Evolutionary conservation across 2,329 filamentous ascomycete genomes (phyloP), one percentile per base, ranked within the genome.

Genomic region (Aspergillus tanneri): DNA sequence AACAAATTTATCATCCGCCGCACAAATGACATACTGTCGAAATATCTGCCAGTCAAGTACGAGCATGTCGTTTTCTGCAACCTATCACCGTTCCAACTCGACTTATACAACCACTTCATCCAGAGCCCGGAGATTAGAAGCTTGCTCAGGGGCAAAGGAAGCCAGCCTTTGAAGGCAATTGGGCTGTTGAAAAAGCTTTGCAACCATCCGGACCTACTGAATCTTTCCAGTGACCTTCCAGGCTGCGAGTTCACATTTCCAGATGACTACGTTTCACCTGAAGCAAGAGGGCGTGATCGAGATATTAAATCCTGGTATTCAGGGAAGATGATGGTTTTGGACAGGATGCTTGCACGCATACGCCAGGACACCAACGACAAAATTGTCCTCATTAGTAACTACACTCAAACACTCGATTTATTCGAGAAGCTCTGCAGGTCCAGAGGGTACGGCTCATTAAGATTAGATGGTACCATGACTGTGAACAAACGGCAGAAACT

Each of bases 51-150:
- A 0, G 85, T 97, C 75, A 99, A 99, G 75, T 99, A 99, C 71
- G 93, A 99, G 70, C 93, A 99, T 67, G 93, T 99, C 23, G 93
- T 99, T 1, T 99, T 99, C 72, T 99, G 93, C 78, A 92, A 92
- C 60, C 79, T 96, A 37, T 87, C 93, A 12, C 88, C 88, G 0
- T 97, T 99, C 72, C 93, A 99, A 69, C 80, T 90, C 46, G 88
- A 89, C 57, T 76, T 99, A 1, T 99, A 99, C 77, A 96, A 96
- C 63, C 89, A 96, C 70, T 99, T 99, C 70, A 91, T 99, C 69
- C 89, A 87, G 41, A 96, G 91, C 51, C 92, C 93, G 0, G 89
- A 95, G 52, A 97, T 99, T 62, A 90, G 95, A 66, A 90, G 88
- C 44, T 76, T 99, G 36, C 80, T 99, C 27, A 84, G 88, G 56